phyloP scores from a whole-genome alignment of 2,329 filamentous ascomycete species.

The Aspergillus aculeatinus region DNA sequence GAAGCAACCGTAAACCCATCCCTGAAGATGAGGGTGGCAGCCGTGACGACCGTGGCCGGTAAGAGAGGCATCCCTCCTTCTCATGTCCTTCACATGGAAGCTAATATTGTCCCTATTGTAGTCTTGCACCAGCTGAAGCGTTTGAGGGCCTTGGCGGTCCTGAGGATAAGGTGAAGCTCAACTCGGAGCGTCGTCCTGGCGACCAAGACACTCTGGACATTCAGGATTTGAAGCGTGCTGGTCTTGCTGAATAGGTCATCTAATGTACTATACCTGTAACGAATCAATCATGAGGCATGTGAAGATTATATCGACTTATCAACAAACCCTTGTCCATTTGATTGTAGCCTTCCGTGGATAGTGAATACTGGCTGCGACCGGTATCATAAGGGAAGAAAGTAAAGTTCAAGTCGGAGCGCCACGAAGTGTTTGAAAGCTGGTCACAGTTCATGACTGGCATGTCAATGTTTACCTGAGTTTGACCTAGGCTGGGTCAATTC shows the following conservation, averaged over 20 bases:
- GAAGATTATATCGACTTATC: neutral
- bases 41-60: slow-evolving; percentile 39
- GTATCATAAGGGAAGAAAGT: neutral
- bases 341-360: no score
- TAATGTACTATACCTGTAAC: slow-evolving; percentile 9
- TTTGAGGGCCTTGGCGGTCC: slow-evolving; percentile 39
- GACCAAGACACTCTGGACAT: slow-evolving; percentile 28
- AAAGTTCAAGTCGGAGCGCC: neutral
- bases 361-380: no score
- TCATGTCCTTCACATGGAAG: slow-evolving; percentile 2
- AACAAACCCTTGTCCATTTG: neutral
- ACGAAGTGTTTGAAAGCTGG: neutral
- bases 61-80: slow-evolving; percentile 9
- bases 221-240: slow-evolving; percentile 26
- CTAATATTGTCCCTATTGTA: slow-evolving; percentile 11
- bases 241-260: slow-evolving; percentile 16
- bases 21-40: slow-evolving; percentile 44
- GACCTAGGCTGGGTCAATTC: neutral
- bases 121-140: slow-evolving; percentile 36
- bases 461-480: neutral
- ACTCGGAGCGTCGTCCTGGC: slow-evolving; percentile 27
- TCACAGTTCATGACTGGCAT: neutral
- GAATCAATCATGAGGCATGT: neutral
- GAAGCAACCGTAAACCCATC: slow-evolving; percentile 41
- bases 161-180: slow-evolving; percentile 33